Base-by-base conservation (phyloP, 352 stramenopile genomes). In the Globisporangium paroecandrum region DNA sequence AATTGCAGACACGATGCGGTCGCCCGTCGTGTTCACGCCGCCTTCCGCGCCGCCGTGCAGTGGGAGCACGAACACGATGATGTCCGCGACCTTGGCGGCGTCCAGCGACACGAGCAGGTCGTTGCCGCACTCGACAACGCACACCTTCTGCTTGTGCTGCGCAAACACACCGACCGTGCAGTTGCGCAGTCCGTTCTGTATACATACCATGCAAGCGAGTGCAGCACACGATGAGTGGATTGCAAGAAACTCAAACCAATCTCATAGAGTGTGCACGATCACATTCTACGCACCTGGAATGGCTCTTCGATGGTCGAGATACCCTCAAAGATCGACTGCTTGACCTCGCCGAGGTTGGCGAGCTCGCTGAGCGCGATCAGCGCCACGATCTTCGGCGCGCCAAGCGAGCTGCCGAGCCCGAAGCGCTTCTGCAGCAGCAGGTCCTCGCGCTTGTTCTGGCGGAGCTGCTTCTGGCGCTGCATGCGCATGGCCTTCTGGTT, bases 1-100 rank as follows among this genome's bases (percentile, higher is more conserved):
- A 56, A 99, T 78, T 3, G 94, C 92, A 56, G 89, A 94, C 58
- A 99, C 76, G 46, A 98, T 91, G 38, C 85, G 78, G 65, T 98
- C 86, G 4, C 95, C 94, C 58, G 88, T 75, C 15, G 85, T 69
- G 68, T 97, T 97, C 46, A 98, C 75, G 58, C 94, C 83, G 38
- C 88, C 82, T 53, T 97, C 93, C 4, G 86, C 83, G 58, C 94
- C 89, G 61, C 89, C 74, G 51, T 89, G 76, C 56, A 94, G 83
- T 12, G 87, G 85, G 64, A 93, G 74, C 32, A 93, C 78, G 66
- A 89, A 87, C 54, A 97, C 81, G 49, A 91, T 75, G 68, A 91
- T 84, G 79, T 96, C 87, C 51, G 85, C 88, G 65, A 94, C 90
- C 73, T 95, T 95, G 69, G 85, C 88, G 27, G 81, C 86, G 71